A percentile compares a stretch with the other conserved stretches of the same genome.
Conservation (phyloP, 2,329 filamentous ascomycete species). For the Fusarium verticillioides region DNA sequence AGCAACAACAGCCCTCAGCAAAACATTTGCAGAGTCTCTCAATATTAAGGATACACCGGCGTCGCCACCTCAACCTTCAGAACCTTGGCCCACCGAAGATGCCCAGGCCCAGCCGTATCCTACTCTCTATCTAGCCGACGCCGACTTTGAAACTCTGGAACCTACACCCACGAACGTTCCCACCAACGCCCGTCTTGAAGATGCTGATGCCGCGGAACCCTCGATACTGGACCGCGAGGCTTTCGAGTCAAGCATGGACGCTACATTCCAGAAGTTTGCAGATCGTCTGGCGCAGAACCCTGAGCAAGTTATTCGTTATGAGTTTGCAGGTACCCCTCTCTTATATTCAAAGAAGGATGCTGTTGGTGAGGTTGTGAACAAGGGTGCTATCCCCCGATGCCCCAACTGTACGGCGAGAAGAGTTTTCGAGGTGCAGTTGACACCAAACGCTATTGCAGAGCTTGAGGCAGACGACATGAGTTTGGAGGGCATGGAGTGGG, state of each 20-base stretch:
- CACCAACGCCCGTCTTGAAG: constrained; percentile 58
- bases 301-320: constrained; percentile 84
- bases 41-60: constrained; percentile 70
- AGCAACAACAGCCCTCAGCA: constrained; percentile 56
- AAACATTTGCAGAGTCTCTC: constrained; percentile 79
- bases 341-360: constrained; percentile 83
- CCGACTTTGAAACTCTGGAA: constrained; percentile 90
- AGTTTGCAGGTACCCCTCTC: constrained; percentile 77
- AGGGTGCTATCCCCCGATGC: constrained; percentile 76
- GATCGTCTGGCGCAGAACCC: constrained; percentile 83
- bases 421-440: constrained; percentile 92
- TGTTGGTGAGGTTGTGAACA: constrained; percentile 73
- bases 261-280: constrained; percentile 82
- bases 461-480: constrained; percentile 81
- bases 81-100: constrained; percentile 80
- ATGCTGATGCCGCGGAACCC: constrained; percentile 53
- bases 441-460: constrained; percentile 88
- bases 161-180: constrained; percentile 62
- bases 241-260: constrained; percentile 80
- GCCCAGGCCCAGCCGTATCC: constrained; percentile 78
- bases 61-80: constrained; percentile 54
- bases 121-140: constrained; percentile 81
- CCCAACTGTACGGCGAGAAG: constrained; percentile 77
- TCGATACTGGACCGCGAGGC: constrained; percentile 72
- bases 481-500: constrained; percentile 96